A percentile compares a stretch with the other conserved stretches of the same genome.
Conservation (phyloP, 441 rosid genomes). For the Syzygium syzygioides region DNA sequence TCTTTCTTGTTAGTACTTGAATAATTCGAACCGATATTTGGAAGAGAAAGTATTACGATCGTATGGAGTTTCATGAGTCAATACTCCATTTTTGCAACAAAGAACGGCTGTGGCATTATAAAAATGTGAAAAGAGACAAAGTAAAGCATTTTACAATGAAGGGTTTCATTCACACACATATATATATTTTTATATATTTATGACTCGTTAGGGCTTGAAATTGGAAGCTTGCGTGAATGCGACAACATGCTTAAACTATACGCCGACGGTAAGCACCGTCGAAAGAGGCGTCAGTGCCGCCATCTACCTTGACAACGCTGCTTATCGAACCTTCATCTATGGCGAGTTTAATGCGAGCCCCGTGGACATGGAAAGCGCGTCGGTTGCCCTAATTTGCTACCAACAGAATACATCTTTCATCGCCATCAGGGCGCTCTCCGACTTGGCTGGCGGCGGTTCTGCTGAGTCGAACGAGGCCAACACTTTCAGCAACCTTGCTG, state of each 20-base stretch:
- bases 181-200: background rate
- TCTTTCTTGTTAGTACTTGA: background rate
- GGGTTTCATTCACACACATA: background rate
- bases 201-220: background rate
- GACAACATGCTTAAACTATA: background rate
- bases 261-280: background rate
- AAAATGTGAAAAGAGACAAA: background rate
- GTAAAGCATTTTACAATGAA: background rate
- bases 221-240: background rate
- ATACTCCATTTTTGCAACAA: background rate
- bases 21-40: background rate
- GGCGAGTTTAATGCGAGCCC: background rate
- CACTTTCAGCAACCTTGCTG: background rate
- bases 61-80: background rate
- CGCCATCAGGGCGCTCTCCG: background rate
- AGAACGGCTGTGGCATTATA: accelerated
- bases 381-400: background rate
- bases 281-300: background rate
- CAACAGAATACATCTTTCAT: background rate
- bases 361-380: background rate
- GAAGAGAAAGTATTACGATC: background rate
- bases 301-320: background rate
- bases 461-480: background rate
- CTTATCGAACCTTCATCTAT: background rate
- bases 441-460: background rate